phyloP scores from a whole-genome alignment of 257 asterid genomes.

The Mitragyna speciosa region DNA sequence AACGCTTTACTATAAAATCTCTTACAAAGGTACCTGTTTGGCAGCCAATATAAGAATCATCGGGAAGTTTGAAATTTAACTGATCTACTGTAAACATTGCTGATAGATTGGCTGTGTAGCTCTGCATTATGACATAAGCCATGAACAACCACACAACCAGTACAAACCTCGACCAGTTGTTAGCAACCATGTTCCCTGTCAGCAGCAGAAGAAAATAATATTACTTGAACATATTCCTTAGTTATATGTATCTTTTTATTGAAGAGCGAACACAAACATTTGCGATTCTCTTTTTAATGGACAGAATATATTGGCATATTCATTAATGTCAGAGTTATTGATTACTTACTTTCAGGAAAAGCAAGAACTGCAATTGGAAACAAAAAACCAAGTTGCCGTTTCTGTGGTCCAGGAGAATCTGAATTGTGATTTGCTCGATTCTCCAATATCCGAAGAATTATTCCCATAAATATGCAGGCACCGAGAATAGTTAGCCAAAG shows the following conservation, averaged over 20 bases:
- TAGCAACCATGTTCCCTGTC: slow-evolving; percentile 50
- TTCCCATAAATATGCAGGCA: slow-evolving; percentile 34
- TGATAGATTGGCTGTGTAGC: slow-evolving; percentile 56
- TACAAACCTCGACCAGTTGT: slow-evolving; percentile 56
- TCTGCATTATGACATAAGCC: slow-evolving; percentile 57
- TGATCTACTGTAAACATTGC: slow-evolving; percentile 56
- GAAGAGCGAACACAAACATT: background rate
- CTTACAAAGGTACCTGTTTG: slow-evolving; percentile 48
- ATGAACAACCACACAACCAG: slow-evolving; percentile 46
- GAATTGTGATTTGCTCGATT: background rate
- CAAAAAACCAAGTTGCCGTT: slow-evolving; percentile 31
- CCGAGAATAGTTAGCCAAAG: slow-evolving; percentile 43
- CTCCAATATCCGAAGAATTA: slow-evolving; percentile 38
- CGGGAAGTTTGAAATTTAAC: slow-evolving; percentile 33
- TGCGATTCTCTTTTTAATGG: too few relatives aligned
- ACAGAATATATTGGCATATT: background rate
- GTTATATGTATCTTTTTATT: background rate
- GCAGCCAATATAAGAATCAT: slow-evolving; percentile 35
- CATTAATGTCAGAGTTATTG: background rate
- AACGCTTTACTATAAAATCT: slow-evolving; percentile 19
- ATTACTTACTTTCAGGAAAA: slow-evolving; percentile 53
- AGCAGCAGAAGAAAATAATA: background rate
- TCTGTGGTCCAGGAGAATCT: slow-evolving; percentile 21
- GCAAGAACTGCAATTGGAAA: slow-evolving; percentile 57
- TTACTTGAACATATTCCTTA: too few relatives aligned